A percentile compares a stretch with the other conserved stretches of the same genome.
These are phyloP conservation scores for Avena eriantha DNA, from an alignment of 176 grass and related monocot genomes.

Conservation along the genomic window DNA sequence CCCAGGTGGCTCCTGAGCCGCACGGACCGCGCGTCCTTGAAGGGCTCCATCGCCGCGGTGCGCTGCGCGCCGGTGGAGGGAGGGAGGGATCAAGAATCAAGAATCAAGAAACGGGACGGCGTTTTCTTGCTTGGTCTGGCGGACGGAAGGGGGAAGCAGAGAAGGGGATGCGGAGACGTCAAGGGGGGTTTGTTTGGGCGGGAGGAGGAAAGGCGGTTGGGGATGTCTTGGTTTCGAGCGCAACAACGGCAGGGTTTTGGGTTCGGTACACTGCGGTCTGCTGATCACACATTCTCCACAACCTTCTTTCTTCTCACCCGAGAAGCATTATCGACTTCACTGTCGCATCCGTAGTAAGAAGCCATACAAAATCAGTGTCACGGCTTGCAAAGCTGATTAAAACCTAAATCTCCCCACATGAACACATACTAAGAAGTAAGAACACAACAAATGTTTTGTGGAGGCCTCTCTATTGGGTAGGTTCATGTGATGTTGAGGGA, in stretches of 20 bases:
- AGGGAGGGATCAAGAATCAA: constrained; percentile 20
- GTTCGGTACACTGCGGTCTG: not conserved
- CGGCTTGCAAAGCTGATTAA: too few species aligned
- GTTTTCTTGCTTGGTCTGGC: constrained; percentile 41
- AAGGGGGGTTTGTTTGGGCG: constrained; percentile 19
- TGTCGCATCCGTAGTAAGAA: too few species aligned
- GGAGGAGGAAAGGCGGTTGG: constrained; percentile 19
- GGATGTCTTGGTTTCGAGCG: not conserved
- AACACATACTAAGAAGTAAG: too few species aligned
- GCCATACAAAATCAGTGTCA: too few species aligned
- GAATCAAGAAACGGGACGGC: constrained; percentile 42
- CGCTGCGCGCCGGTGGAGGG: not conserved
- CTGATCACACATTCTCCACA: not conserved
- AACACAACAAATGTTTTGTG: too few species aligned
- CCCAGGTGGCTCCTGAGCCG: constrained; percentile 59
- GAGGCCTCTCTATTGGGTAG: too few species aligned
- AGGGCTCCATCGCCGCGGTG: constrained; percentile 46
- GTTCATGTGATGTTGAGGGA: too few species aligned
- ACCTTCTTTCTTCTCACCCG: too few species aligned
- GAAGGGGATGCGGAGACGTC: not conserved
- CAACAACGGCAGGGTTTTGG: not conserved
- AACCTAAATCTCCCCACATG: too few species aligned
- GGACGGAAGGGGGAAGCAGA: not conserved
- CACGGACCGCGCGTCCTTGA: constrained; percentile 38
- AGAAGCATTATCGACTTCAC: too few species aligned